A percentile compares a stretch with the other conserved stretches of the same genome.
Conservation (phyloP, 2,329 filamentous ascomycete genomes). For the Diaporthe helianthi region DNA sequence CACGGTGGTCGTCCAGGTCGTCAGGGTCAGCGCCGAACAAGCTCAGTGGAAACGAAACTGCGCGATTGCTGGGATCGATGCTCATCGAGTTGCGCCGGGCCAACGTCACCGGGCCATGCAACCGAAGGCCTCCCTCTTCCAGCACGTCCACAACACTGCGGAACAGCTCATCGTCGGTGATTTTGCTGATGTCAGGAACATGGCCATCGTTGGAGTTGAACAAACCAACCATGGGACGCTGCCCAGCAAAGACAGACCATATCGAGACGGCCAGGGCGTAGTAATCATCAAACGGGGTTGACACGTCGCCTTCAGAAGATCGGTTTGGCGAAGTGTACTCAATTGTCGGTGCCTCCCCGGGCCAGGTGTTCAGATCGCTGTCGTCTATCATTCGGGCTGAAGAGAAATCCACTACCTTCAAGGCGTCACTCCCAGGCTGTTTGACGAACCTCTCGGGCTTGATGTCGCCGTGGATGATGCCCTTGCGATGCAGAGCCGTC, state of each 20-base stretch:
- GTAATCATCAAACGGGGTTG: slow-evolving; percentile 19
- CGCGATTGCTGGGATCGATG: slow-evolving; percentile 11
- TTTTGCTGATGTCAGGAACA: slow-evolving; percentile 12
- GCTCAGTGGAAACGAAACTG: slow-evolving; percentile 17
- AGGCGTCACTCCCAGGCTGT: background rate
- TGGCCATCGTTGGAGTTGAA: slow-evolving; percentile 28
- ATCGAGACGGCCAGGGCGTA: slow-evolving; percentile 23
- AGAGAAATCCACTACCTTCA: slow-evolving; percentile 19
- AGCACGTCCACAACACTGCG: slow-evolving; percentile 24
- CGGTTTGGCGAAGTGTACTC: slow-evolving; percentile 17
- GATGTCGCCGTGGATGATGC: slow-evolving; percentile 24
- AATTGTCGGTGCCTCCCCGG: background rate
- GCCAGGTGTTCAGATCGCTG: slow-evolving; percentile 25
- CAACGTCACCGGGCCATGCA: background rate
- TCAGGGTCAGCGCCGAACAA: slow-evolving; percentile 10
- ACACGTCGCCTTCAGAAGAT: background rate
- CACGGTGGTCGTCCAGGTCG: background rate
- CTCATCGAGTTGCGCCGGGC: slow-evolving; percentile 18
- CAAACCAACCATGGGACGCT: slow-evolving; percentile 8
- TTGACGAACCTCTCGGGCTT: slow-evolving; percentile 22
- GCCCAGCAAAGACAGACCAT: slow-evolving; percentile 24
- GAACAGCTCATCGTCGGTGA: slow-evolving; percentile 28
- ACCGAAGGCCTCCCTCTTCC: slow-evolving; percentile 6
- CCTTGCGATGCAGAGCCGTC: slow-evolving; percentile 15
- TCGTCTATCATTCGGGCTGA: slow-evolving; percentile 22